Percentiles rank a stretch among this genome's conserved stretches.
Evolutionary conservation across 2,329 filamentous ascomycete genomes (phyloP).

Genomic region (Penicillium sp.): DNA sequence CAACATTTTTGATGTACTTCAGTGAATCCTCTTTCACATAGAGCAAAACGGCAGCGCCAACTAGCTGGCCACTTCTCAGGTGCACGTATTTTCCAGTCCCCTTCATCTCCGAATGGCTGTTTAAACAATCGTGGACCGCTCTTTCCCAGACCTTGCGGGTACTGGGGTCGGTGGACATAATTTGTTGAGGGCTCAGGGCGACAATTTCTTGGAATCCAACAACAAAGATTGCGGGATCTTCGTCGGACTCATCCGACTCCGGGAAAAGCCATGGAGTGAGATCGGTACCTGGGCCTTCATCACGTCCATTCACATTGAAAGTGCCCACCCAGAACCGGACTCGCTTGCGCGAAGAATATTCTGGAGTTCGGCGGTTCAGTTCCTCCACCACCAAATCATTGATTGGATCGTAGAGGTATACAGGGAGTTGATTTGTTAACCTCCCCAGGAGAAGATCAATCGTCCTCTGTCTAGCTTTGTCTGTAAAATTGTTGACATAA

Average conservation of each 20-base stretch:
- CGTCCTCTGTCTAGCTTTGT: slow-evolving; percentile 87
- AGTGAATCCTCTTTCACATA: slow-evolving; percentile 81
- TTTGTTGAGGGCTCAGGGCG: slow-evolving; percentile 94
- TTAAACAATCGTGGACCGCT: slow-evolving; percentile 75
- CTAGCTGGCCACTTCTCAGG: slow-evolving; percentile 86
- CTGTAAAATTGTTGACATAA: slow-evolving; percentile 97
- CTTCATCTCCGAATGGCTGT: slow-evolving; percentile 63
- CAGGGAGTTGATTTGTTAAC: slow-evolving; percentile 76
- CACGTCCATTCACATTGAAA: slow-evolving; percentile 92
- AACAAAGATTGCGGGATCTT: slow-evolving; percentile 79
- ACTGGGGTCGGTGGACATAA: slow-evolving; percentile 95
- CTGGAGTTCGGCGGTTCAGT: slow-evolving; percentile 61
- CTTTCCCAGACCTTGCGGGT: slow-evolving; percentile 83
- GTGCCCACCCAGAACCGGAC: slow-evolving; percentile 85
- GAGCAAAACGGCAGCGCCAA: slow-evolving; percentile 87
- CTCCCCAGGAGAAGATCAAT: slow-evolving; percentile 91
- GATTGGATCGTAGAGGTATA: slow-evolving; percentile 88
- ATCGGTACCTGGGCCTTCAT: slow-evolving; percentile 73
- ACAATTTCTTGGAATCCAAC: slow-evolving; percentile 98
- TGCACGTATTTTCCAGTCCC: slow-evolving; percentile 81
- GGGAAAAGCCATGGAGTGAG: slow-evolving; percentile 80
- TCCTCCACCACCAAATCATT: slow-evolving; percentile 85
- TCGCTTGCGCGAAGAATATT: slow-evolving; percentile 72
- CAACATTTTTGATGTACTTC: slow-evolving; percentile 87
- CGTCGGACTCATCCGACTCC: slow-evolving; percentile 54